Base-by-base conservation (phyloP, 2,329 filamentous ascomycete genomes). In the Fusarium buharicum region DNA sequence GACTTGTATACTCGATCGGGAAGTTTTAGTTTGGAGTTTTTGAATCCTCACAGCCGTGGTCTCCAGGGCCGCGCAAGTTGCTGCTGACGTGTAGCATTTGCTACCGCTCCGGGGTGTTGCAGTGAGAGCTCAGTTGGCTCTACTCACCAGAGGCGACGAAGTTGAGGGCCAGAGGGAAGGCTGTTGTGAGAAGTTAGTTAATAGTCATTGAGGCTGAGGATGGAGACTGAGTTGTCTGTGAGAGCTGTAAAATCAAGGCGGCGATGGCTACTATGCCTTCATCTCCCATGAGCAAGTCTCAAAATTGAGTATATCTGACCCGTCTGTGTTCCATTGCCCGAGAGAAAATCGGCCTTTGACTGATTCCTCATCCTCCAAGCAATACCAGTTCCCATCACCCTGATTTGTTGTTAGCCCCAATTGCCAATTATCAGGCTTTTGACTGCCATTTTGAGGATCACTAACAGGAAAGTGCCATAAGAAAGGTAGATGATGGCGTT, bases 141-240 rank as follows among this genome's bases (percentile, higher is more conserved):
- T 78, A 94, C 91, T 94, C 87, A 95, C 91, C 90, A 81, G 91
- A 92, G 76, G 91, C 91, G 80, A 95, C 91, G 81, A 95, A 95
- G 80, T 95, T 95, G 74, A 95, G 83, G 76, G 91, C 90, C 77
- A 95, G 81, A 69, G 91, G 91, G 66, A 92, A 79, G 66, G 90
- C 91, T 95, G 71, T 43, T 58, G 68, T 6, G 62, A 49, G 11
- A 46, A 58, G 73, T 79, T 67, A 79, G 76, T 67, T 22, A 9
- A 3, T 24, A 24, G 16, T 40, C 22, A 18, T 31, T 16, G 30
- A 17, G 7, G 7, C 4, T 3, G 38, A 37, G n/a, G 22, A 27
- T 33, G 30, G n/a, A 49, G 12, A n/a, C 9, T 33, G 46, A 47
- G 36, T 36, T 50, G 39, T 12, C 20, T 20, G 11, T 52, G 50